These are phyloP conservation scores for Ochromonas danica DNA, from an alignment of 108 stramenopile species.

Conservation along the genomic window DNA sequence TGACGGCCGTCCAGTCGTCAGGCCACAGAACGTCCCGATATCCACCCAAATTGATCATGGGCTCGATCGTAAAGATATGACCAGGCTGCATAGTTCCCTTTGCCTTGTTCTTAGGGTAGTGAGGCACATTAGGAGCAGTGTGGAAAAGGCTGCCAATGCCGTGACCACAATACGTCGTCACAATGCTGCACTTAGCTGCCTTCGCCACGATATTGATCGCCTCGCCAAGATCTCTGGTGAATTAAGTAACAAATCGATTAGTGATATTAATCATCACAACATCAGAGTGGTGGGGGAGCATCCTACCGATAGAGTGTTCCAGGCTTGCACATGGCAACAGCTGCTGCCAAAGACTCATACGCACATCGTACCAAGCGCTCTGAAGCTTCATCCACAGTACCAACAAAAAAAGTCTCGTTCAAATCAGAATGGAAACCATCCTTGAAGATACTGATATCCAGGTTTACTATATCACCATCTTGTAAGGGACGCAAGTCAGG, in stretches of 20 bases:
- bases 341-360: slow-evolving; percentile 44
- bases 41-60: slow-evolving; percentile 58
- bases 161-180: slow-evolving; percentile 58
- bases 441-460: slow-evolving; percentile 51
- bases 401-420: slow-evolving; percentile 58
- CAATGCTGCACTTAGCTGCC: slow-evolving; percentile 42
- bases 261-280: too few species aligned
- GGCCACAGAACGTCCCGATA: slow-evolving; percentile 55
- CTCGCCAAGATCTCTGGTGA: slow-evolving; percentile 43
- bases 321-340: slow-evolving; percentile 47
- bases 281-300: too few species aligned
- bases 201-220: slow-evolving; percentile 39
- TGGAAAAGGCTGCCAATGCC: slow-evolving; percentile 58
- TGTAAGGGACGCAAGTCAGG: slow-evolving; percentile 51
- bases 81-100: slow-evolving; percentile 58
- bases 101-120: slow-evolving; percentile 60
- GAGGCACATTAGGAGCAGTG: slow-evolving; percentile 55
- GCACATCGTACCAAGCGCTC: slow-evolving; percentile 47
- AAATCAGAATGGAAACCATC: slow-evolving; percentile 57
- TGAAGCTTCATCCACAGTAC: slow-evolving; percentile 48
- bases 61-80: slow-evolving; percentile 61
- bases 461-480: slow-evolving; percentile 58
- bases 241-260: neutral
- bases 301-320: slow-evolving; percentile 53
- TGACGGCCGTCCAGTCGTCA: slow-evolving; percentile 58